Evolutionary conservation across 2,329 filamentous ascomycete species (phyloP).

Genomic region (Rachicladosporium sp.): DNA sequence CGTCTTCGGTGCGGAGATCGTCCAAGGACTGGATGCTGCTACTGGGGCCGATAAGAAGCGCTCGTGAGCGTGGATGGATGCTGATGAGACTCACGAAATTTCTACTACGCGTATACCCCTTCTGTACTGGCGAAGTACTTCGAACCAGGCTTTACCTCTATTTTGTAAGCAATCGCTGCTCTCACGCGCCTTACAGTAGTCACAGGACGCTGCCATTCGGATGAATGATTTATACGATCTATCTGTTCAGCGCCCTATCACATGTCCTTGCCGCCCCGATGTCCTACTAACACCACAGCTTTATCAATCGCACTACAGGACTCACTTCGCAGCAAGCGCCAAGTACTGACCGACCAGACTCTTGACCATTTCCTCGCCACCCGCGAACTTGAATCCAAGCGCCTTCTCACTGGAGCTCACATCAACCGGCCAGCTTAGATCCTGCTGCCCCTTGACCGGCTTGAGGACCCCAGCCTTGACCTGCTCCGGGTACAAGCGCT

Average conservation of each 20-base stretch:
- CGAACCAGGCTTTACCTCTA: no score
- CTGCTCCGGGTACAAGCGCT: slow-evolving; percentile 7
- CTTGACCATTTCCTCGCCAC: slow-evolving; percentile 8
- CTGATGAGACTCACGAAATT: no score
- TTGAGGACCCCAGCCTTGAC: slow-evolving; percentile 6
- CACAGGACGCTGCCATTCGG: no score
- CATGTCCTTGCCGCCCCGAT: no score
- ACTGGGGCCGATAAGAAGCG: slow-evolving; percentile 17
- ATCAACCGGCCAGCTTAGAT: not conserved
- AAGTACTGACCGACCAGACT: slow-evolving; percentile 7
- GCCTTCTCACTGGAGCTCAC: slow-evolving; percentile 4
- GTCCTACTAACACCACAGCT: no score
- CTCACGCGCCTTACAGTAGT: no score
- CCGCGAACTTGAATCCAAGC: slow-evolving; percentile 7
- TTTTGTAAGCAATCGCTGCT: no score
- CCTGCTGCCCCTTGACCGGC: not conserved
- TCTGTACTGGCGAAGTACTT: no score
- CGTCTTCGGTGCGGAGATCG: slow-evolving; percentile 47
- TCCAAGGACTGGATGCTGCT: slow-evolving; percentile 44
- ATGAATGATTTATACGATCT: no score
- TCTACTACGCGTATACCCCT: no score
- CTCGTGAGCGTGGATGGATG: not conserved
- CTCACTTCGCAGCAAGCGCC: not conserved
- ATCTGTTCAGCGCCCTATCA: no score
- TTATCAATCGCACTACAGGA: no score